These are phyloP conservation scores for Neurospora tetraspora DNA, from an alignment of 495 filamentous ascomycete genomes.

Conservation along the genomic window DNA sequence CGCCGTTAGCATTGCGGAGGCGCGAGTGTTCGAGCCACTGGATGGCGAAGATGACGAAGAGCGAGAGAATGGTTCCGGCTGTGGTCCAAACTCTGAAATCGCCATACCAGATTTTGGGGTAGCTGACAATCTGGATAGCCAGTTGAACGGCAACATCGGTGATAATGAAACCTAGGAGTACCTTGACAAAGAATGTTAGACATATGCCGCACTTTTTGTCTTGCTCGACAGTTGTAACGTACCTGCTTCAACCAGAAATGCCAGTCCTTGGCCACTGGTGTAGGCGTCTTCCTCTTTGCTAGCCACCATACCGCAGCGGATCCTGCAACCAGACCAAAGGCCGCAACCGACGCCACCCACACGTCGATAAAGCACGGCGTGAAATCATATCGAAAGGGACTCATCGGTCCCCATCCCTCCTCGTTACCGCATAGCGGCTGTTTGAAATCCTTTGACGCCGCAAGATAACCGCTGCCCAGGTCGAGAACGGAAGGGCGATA, in stretches of 20 bases:
- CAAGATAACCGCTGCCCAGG: slow-evolving; percentile 38
- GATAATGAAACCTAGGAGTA: slow-evolving; percentile 58
- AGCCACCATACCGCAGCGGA: slow-evolving; percentile 65
- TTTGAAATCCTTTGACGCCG: slow-evolving; percentile 24
- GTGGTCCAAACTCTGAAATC: slow-evolving; percentile 92
- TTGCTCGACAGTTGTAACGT: slow-evolving; percentile 17
- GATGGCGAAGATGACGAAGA: slow-evolving; percentile 70
- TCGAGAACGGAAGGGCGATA: slow-evolving; percentile 26
- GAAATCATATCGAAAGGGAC: slow-evolving; percentile 74
- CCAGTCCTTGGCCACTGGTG: slow-evolving; percentile 73
- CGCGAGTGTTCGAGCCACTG: slow-evolving; percentile 91
- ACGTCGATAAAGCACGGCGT: slow-evolving; percentile 95
- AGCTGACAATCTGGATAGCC: slow-evolving; percentile 63
- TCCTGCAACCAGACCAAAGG: slow-evolving; percentile 67
- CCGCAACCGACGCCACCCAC: slow-evolving; percentile 65
- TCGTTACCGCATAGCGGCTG: slow-evolving; percentile 75
- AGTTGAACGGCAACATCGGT: slow-evolving; percentile 62
- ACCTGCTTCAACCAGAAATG: slow-evolving; percentile 92
- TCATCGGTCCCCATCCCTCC: slow-evolving; percentile 94
- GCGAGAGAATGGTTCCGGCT: slow-evolving; percentile 63
- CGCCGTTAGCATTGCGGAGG: slow-evolving; percentile 80
- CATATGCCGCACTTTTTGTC: neutral
- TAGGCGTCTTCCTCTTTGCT: slow-evolving; percentile 46
- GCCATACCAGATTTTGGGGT: slow-evolving; percentile 56
- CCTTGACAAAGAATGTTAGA: slow-evolving; percentile 29